A percentile compares a stretch with the other conserved stretches of the same genome.
Evolutionary conservation across 208 protist species (phyloP).

Genomic region (Crithidia bombi): DNA sequence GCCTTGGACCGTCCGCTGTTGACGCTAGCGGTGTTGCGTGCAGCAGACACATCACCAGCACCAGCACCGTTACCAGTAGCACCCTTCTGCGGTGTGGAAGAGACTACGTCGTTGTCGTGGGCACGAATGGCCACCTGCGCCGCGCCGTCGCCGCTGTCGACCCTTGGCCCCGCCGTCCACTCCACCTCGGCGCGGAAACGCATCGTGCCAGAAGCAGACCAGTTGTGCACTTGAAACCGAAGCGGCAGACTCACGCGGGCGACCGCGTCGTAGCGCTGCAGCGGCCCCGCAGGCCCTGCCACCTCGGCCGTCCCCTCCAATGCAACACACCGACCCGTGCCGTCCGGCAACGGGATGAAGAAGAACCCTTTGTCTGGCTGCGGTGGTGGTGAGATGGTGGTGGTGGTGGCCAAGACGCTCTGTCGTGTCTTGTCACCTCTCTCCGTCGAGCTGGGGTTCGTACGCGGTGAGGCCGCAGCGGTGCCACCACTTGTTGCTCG

Average conservation of each 20-base stretch:
- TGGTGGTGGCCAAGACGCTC: not conserved
- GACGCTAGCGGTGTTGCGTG: not conserved
- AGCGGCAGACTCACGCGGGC: conserved; percentile 14
- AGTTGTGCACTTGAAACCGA: conserved; percentile 36
- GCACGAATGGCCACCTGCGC: conserved; percentile 8
- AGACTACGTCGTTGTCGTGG: conserved; percentile 1
- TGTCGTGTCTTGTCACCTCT: conserved; percentile 4
- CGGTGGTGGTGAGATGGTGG: not conserved
- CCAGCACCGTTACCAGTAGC: not conserved
- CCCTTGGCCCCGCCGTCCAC: conserved; percentile 50
- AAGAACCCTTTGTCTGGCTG: conserved; percentile 80
- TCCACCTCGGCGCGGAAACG: conserved; percentile 87
- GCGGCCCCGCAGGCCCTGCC: conserved; percentile 48
- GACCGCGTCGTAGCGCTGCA: conserved; percentile 45
- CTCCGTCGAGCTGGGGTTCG: not conserved
- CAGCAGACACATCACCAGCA: not conserved
- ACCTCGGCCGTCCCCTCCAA: conserved; percentile 76
- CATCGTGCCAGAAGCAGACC: conserved; percentile 41
- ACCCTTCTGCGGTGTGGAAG: not conserved
- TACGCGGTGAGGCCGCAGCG: not conserved
- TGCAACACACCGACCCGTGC: conserved; percentile 79
- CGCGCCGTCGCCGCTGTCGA: not conserved
- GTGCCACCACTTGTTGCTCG: conserved; percentile 51
- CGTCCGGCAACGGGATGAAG: conserved; percentile 94
- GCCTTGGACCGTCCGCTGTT: conserved; percentile 47